Evolutionary conservation across 208 protist species (phyloP).

Genomic region (Angomonas ambiguus): DNA sequence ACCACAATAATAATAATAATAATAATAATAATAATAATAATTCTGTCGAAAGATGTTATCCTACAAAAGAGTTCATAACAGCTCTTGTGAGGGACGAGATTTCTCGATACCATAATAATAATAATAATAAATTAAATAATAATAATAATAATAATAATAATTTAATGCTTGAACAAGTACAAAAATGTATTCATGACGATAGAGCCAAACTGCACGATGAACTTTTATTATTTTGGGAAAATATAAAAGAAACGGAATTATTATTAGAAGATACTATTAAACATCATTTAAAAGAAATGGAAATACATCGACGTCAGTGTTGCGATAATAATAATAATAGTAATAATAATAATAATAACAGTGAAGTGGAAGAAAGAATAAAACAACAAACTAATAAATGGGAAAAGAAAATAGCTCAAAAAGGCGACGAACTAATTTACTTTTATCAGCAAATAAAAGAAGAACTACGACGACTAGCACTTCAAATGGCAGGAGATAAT

Average conservation of each 20-base stretch:
- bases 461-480: neutral
- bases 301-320: no score
- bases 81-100: no score
- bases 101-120: no score
- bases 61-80: no score
- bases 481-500: neutral
- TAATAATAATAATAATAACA: no score
- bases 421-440: neutral
- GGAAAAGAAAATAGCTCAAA: neutral
- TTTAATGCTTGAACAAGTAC: neutral
- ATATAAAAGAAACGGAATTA: neutral
- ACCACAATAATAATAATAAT: constrained; percentile 8
- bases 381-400: no score
- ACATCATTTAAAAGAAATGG: neutral
- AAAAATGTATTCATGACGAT: neutral
- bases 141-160: neutral
- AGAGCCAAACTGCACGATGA: neutral
- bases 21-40: constrained; percentile 11
- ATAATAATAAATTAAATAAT: neutral
- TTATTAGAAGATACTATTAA: neutral
- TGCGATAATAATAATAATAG: no score
- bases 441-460: neutral
- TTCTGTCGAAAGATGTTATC: no score
- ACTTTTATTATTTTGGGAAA: neutral
- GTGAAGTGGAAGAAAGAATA: no score